Evolutionary conservation across 2,329 filamentous ascomycete genomes (phyloP), one percentile per base, ranked within the genome.

Genomic region (Mycogone perniciosa): DNA sequence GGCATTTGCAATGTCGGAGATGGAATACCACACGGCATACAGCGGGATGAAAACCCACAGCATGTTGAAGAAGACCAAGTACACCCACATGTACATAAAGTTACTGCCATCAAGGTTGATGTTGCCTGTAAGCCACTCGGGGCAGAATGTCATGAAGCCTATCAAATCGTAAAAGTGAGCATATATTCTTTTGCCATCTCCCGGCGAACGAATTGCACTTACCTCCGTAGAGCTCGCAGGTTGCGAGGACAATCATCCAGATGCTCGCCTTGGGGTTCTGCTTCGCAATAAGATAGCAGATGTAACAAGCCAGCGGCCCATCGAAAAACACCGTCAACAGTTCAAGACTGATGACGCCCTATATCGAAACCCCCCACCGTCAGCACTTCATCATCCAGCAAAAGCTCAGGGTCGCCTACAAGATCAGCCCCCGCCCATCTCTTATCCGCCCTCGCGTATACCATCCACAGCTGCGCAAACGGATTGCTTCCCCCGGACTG

Each of bases 71-170:
- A 86, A 85, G 57, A 84, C 71, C 11, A 86, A 69, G 58, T 85
- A 86, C 10, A 85, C 71, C 82, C 82, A 86, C 56, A 77, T 69
- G 60, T 83, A 84, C 80, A 86, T 83, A 59, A 80, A 84, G 67
- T 85, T 86, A 68, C 75, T 81, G 13, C 74, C 73, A 63, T 85
- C 80, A 53, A 86, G 76, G 61, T 83, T 84, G 56, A 75, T 62
- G 62, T 76, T 85, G 46, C 75, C 76, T 2, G 75, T 79, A 9
- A 86, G 68, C 83, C 83, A 86, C 67, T 86, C 83, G 9, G 83
- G 83, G 65, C 78, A 82, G 62, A 86, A 86, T 0, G 83, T 86
- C 79, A 86, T 85, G 68, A 82, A 86, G 13, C 82, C 79, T 81
- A n/a, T 13, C 4, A 35, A 7, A 41, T 26, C 20, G 20, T 2